Conservation (phyloP, 306 rosid genomes). For the Ormosia semicastrata region DNA sequence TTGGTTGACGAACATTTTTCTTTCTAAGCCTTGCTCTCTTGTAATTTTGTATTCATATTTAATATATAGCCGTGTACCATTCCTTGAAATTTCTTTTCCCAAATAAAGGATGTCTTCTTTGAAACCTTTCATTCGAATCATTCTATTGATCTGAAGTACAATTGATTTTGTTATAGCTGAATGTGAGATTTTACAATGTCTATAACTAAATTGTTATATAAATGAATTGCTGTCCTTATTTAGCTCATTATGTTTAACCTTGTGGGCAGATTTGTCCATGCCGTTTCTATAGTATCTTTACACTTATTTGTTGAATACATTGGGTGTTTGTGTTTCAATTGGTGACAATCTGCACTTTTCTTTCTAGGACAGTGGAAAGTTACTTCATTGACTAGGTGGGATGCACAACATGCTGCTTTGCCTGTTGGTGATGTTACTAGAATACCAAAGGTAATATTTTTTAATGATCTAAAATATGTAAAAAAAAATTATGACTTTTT, state of each 20-base stretch:
- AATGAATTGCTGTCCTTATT: not conserved
- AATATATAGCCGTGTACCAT: not conserved
- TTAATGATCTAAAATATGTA: not conserved
- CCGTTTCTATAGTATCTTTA: not conserved
- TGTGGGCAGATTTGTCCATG: not conserved
- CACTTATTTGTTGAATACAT: not conserved
- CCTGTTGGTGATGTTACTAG: not conserved
- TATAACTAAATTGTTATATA: not conserved
- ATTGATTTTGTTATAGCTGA: not conserved
- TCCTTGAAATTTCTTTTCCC: not conserved
- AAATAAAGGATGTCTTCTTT: not conserved
- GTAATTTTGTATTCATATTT: not conserved
- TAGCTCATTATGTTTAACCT: not conserved
- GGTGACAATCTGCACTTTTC: not conserved
- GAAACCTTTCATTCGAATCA: not conserved
- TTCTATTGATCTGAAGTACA: not conserved
- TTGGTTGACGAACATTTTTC: no score
- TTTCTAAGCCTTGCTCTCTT: not conserved
- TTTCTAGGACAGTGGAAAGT: not conserved
- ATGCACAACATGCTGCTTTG: not conserved
- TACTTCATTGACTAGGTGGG: not conserved
- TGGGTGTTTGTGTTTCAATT: not conserved
- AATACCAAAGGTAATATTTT: not conserved
- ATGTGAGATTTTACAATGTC: not conserved
- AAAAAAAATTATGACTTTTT: not conserved